These are phyloP conservation scores for Psidium friedrichsthalianum DNA, from an alignment of 345 rosid species.

Conservation along the genomic window DNA sequence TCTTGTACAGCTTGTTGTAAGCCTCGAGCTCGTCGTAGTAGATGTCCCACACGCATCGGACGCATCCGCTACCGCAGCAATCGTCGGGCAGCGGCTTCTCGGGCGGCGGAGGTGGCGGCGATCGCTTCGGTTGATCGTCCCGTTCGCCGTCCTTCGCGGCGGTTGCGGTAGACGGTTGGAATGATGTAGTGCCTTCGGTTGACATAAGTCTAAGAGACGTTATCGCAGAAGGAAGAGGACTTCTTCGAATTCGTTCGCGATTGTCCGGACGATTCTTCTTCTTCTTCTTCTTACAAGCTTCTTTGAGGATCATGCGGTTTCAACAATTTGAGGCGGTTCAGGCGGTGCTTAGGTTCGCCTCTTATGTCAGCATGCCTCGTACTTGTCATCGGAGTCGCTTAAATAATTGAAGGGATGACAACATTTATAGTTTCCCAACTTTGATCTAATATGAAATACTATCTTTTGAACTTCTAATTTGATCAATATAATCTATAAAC, in stretches of 20 bases:
- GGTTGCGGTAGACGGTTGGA: not conserved
- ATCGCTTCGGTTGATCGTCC: not conserved
- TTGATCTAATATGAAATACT: no score
- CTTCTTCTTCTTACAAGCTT: not conserved
- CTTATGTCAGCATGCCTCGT: no score
- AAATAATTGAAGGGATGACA: no score
- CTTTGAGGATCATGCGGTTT: no score
- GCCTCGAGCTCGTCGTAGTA: conserved; percentile 83
- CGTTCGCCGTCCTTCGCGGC: not conserved
- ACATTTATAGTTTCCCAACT: no score
- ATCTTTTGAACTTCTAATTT: no score
- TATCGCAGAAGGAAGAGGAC: not conserved
- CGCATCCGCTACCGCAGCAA: conserved; percentile 96
- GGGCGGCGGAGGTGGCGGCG: conserved; percentile 48
- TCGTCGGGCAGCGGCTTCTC: conserved; percentile 94
- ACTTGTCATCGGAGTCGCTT: no score
- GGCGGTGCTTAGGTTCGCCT: no score
- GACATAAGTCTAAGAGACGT: not conserved
- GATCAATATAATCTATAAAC: no score
- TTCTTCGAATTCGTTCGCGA: not conserved
- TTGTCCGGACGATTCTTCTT: not conserved
- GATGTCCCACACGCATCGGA: conserved; percentile 91
- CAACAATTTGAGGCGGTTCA: no score
- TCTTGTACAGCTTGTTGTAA: conserved; percentile 36
- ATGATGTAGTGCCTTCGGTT: not conserved